These are phyloP conservation scores for Kazachstania viticola DNA, from an alignment of 805 yeast species.

Conservation along the genomic window DNA sequence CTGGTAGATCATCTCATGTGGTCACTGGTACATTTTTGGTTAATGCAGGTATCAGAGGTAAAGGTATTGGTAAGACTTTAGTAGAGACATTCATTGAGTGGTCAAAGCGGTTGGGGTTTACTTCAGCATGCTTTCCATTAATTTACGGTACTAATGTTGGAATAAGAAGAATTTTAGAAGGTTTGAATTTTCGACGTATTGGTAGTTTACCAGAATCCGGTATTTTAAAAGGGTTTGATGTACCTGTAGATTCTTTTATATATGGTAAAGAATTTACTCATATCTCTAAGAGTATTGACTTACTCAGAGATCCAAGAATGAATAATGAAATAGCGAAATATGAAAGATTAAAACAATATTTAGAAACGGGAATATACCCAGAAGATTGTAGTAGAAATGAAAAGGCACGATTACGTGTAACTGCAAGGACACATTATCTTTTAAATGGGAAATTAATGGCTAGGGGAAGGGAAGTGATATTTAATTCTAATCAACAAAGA, in stretches of 20 bases:
- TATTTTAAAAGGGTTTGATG: constrained; percentile 69
- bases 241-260: constrained; percentile 76
- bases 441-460: constrained; percentile 62
- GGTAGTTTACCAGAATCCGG: constrained; percentile 86
- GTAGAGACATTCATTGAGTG: constrained; percentile 79
- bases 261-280: constrained; percentile 73
- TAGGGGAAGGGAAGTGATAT: constrained; percentile 73
- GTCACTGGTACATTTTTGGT: constrained; percentile 83
- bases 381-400: constrained; percentile 71
- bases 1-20: constrained; percentile 89
- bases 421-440: constrained; percentile 66
- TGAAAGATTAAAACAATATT: constrained; percentile 65
- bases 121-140: constrained; percentile 70
- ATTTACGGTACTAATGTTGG: constrained; percentile 83
- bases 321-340: constrained; percentile 35
- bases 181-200: constrained; percentile 60
- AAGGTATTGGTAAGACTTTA: constrained; percentile 80
- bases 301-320: constrained; percentile 19
- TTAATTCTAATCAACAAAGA: constrained; percentile 62
- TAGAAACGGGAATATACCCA: constrained; percentile 81
- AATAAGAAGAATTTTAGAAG: constrained; percentile 68
- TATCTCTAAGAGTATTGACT: constrained; percentile 23
- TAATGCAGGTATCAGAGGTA: constrained; percentile 84
- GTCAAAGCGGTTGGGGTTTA: constrained; percentile 85
- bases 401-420: constrained; percentile 66